These are phyloP conservation scores for Pichia phayaonensis DNA, from an alignment of 805 yeast species.

Conservation along the genomic window DNA sequence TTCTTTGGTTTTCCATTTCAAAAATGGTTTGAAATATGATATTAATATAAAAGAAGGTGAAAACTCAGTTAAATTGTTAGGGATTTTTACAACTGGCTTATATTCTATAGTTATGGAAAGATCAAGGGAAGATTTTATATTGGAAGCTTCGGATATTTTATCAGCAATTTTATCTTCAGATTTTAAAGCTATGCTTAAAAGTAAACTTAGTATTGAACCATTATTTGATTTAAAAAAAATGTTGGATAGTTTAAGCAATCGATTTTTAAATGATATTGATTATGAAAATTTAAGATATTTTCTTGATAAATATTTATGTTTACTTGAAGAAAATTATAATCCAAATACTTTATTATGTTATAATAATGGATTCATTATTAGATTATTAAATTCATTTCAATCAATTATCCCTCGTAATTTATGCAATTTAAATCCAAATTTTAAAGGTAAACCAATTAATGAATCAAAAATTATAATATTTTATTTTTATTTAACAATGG, in stretches of 20 bases:
- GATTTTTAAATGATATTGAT: slow-evolving; percentile 1
- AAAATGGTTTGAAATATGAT: slow-evolving; percentile 5
- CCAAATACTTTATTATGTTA: slow-evolving; percentile 4
- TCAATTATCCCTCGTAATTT: slow-evolving; percentile 11
- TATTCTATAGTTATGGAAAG: slow-evolving; percentile 8
- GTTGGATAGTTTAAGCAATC: slow-evolving; percentile 2
- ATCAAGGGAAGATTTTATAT: neutral
- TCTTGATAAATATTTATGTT: neutral
- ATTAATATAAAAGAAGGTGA: slow-evolving; percentile 2
- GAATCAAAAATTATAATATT: slow-evolving; percentile 5
- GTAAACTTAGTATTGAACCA: neutral
- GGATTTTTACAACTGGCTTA: slow-evolving; percentile 11
- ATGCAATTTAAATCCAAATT: slow-evolving; percentile 1
- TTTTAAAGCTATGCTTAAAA: slow-evolving; percentile 4
- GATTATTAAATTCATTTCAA: slow-evolving; percentile 9
- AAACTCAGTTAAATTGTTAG: slow-evolving; percentile 5
- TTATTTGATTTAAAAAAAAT: slow-evolving; percentile 5
- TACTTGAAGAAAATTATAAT: neutral
- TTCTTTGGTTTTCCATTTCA: slow-evolving; percentile 11
- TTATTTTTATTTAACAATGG: slow-evolving; percentile 3
- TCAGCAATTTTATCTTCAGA: slow-evolving; percentile 1
- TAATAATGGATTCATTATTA: slow-evolving; percentile 7
- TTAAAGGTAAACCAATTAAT: neutral
- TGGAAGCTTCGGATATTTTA: neutral
- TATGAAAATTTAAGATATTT: slow-evolving; percentile 9